Percentiles rank a stretch among this genome's conserved stretches.
These are phyloP conservation scores for Suhomyces sp. DNA, from an alignment of 805 yeast species.

Conservation along the genomic window DNA sequence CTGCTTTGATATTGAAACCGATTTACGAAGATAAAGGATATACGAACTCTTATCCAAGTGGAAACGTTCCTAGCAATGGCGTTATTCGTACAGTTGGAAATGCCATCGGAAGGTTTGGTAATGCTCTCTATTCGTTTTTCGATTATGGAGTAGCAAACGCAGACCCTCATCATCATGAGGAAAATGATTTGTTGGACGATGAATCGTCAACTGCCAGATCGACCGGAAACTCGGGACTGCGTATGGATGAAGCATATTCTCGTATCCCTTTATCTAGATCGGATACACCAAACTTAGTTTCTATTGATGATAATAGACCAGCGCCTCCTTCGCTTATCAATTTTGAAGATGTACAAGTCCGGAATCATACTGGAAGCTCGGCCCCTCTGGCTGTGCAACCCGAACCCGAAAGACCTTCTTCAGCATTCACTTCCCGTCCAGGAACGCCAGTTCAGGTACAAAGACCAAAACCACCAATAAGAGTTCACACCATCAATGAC, in stretches of 20 bases:
- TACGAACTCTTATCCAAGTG: conserved; percentile 15
- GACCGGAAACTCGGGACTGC: background rate
- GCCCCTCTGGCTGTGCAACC: conserved; percentile 2
- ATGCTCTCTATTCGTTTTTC: conserved; percentile 40
- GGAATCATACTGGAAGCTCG: background rate
- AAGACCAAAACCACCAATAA: conserved; percentile 1
- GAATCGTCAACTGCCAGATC: background rate
- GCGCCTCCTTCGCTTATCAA: background rate
- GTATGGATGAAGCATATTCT: conserved; percentile 2
- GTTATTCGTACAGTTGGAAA: conserved; percentile 6
- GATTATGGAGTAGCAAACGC: conserved; percentile 40
- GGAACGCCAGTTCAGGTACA: conserved; percentile 6
- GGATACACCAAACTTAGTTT: conserved; percentile 5
- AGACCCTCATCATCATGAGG: conserved; percentile 9
- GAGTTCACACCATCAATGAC: conserved; percentile 14
- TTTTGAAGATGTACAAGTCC: background rate
- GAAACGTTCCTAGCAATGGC: conserved; percentile 18
- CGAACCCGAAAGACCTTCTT: conserved; percentile 2
- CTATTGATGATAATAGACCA: conserved; percentile 3
- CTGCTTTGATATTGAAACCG: conserved; percentile 74
- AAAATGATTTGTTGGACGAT: conserved; percentile 4
- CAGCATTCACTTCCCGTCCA: conserved; percentile 3
- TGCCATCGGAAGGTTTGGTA: conserved; percentile 16
- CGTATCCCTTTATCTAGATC: conserved; percentile 5
- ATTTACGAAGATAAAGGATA: conserved; percentile 29